Evolutionary conservation across 148 eudicot genomes (phyloP).

Genomic region (Talinum fruticosum): DNA sequence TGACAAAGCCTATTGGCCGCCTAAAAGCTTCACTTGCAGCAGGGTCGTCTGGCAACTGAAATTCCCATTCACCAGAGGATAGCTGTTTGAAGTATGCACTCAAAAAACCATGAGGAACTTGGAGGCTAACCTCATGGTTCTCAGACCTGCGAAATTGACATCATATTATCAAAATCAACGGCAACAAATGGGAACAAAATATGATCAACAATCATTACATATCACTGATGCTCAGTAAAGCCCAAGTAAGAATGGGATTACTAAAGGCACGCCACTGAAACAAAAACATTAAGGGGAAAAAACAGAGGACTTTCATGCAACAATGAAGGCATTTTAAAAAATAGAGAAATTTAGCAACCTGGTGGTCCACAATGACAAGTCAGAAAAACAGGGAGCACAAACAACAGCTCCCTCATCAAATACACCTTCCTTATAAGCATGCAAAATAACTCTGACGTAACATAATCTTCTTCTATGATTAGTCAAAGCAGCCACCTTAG

Average conservation of each 20-base stretch:
- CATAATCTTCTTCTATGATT: conserved; percentile 37
- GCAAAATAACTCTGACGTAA: conserved; percentile 67
- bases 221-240: background rate
- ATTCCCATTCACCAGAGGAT: conserved; percentile 65
- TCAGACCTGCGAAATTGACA: conserved; percentile 48
- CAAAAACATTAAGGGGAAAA: background rate
- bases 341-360: conserved; percentile 39
- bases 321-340: background rate
- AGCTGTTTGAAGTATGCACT: conserved; percentile 50
- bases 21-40: conserved; percentile 52
- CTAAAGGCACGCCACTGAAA: background rate
- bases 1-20: conserved; percentile 82
- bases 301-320: background rate
- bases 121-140: conserved; percentile 41
- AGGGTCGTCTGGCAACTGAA: conserved; percentile 61
- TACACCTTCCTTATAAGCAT: conserved; percentile 66
- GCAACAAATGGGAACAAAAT: background rate
- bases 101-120: conserved; percentile 52
- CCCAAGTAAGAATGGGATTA: background rate
- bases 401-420: conserved; percentile 88
- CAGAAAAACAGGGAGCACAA: conserved; percentile 70
- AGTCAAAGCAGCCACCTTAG: conserved; percentile 17
- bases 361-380: conserved; percentile 42
- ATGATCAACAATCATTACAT: background rate
- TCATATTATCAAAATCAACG: conserved; percentile 9